Base-by-base conservation (phyloP, 139 green algal species). In the Coelastrella sp. region DNA sequence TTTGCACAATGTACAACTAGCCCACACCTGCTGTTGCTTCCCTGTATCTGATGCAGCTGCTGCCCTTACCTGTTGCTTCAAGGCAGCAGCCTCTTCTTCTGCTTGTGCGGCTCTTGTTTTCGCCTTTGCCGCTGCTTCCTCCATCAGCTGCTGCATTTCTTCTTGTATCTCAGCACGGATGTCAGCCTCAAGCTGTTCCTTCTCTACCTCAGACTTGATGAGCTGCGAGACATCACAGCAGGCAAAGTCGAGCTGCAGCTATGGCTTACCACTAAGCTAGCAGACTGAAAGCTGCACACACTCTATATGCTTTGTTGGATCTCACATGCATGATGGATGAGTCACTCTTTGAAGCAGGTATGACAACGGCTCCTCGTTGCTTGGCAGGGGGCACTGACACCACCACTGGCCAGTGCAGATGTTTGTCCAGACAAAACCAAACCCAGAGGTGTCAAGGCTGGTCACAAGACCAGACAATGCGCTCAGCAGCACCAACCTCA, bases 81-180 rank as follows among this genome's bases (percentile, higher is more conserved):
- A 40, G 27, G 34, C 13, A n/a, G 66, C 35, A 40, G 66, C 66
- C 27, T 48, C 66, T 35, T 74, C 11, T 50, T 38, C 66, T 32
- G 66, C 35, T 40, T 48, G 27, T 45, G 1, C 35, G 7, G 66
- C 66, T n/a, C 17, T 40, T 48, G 66, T 4, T 13, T n/a, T 74
- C 30, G 34, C 30, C 34, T n/a, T 45, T 9, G 66, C 35, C 30
- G 41, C 41, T 63, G 69, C 41, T 30, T 62, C 9, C 3, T 64
- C 43, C 23, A 67, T 50, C 4, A 50, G 48, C 48, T 66, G 45
- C 72, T 60, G 41, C 60, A 94, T 79, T 35, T 92, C 83, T 19
- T 38, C 88, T 50, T 89, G 81, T 60, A 93, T 53, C 40, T 87
- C 82, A 66, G 53, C 25, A 32, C 80, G 43, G 15, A 86, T 57